Evolutionary conservation across 495 filamentous ascomycete genomes (phyloP), one percentile per base, ranked within the genome.

Genomic region (Penicillium longicatenatum): DNA sequence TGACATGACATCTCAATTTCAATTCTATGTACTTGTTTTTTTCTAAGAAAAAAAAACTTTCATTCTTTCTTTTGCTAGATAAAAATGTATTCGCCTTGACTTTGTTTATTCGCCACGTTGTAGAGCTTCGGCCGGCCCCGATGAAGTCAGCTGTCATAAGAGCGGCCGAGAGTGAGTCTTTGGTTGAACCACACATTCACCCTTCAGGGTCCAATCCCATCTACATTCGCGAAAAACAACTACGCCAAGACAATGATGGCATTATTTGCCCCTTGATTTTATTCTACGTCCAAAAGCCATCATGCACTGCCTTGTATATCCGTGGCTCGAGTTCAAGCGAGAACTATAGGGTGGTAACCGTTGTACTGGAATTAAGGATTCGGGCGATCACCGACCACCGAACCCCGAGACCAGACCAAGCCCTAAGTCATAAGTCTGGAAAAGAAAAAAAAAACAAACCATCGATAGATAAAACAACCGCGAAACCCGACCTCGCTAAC

Each of bases 121-220:
- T 26, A 26, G 26, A 26, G 16, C 41, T 22, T 37, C 49, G 55
- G 49, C 49, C 29, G 37, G 49, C n/a, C 6, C 43, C 50, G 50
- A 42, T 11, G 19, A 2, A n/a, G 37, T 39, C 16, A 39, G 12
- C 9, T 35, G 31, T 35, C 37, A 39, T 7, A n/a, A 4, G 4
- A 11, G 4, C 12, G 14, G 14, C 37, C 37, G 37, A 39, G 37
- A 39, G 12, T 16, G 20, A 24, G 8, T 52, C 41, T 61, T 33
- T 52, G 58, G 58, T 30, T 61, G 46, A 52, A 17, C 57, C 51
- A 43, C 7, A 51, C 17, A 31, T 37, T 21, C 4, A 7, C 4
- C 14, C 20, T 6, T 11, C 31, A 51, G 31, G 19, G 29, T 35
- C 30, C 26, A 29, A 50, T 30, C 22, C 20, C 22, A 46, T 22